A percentile compares a stretch with the other conserved stretches of the same genome.
Evolutionary conservation across 305 asterid species (phyloP).

Genomic region (Euphrasia arctica): DNA sequence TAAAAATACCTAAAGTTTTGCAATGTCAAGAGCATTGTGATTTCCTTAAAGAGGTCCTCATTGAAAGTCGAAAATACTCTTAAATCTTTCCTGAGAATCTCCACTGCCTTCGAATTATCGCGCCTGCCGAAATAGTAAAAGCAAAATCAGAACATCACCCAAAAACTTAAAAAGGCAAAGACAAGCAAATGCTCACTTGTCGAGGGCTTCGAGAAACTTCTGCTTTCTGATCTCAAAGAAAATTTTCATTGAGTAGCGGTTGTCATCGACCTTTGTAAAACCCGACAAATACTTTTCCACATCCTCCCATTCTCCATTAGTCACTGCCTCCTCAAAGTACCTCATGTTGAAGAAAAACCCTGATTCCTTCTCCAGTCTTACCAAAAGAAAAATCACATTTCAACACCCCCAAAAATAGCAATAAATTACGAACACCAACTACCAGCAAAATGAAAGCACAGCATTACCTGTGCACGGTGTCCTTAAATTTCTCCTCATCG

Average conservation of each 20-base stretch:
- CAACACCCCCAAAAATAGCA: constrained; percentile 14
- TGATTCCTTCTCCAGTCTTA: constrained; percentile 66
- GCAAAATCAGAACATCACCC: constrained; percentile 20
- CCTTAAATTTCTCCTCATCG: constrained; percentile 58
- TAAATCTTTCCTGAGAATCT: constrained; percentile 54
- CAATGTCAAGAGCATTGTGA: constrained; percentile 52
- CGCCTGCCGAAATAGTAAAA: constrained; percentile 33
- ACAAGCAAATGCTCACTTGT: constrained; percentile 33
- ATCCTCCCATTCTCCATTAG: constrained; percentile 62
- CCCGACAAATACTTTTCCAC: constrained; percentile 57
- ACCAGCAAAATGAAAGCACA: neutral
- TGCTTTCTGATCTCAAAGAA: constrained; percentile 64
- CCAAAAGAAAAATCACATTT: constrained; percentile 18
- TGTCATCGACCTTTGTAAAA: constrained; percentile 55
- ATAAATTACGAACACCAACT: constrained; percentile 1
- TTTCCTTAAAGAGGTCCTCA: constrained; percentile 57
- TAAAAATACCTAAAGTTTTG: constrained; percentile 44
- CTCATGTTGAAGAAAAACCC: constrained; percentile 56
- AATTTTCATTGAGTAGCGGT: constrained; percentile 50
- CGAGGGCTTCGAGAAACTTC: constrained; percentile 64
- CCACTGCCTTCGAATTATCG: constrained; percentile 53
- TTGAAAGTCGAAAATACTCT: constrained; percentile 46
- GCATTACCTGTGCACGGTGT: constrained; percentile 54
- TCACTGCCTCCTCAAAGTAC: constrained; percentile 53
- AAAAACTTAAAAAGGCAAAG: constrained; percentile 8